These are phyloP conservation scores for Pythium periplocum DNA, from an alignment of 352 stramenopile species.

Conservation along the genomic window DNA sequence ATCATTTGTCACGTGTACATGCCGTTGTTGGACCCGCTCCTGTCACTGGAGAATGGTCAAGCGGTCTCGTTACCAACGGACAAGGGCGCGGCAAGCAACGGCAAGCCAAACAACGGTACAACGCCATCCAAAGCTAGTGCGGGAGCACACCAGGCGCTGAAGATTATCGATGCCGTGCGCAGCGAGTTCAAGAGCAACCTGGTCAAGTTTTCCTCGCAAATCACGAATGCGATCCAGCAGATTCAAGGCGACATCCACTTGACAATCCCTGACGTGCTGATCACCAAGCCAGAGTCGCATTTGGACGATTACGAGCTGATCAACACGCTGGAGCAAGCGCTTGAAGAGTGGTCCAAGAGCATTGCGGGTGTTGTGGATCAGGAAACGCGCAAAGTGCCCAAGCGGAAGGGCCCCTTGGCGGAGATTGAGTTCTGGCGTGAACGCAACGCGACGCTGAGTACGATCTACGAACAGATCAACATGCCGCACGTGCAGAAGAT, in stretches of 20 bases:
- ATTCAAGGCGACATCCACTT: constrained; percentile 93
- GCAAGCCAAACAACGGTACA: neutral
- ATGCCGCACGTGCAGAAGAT: constrained; percentile 94
- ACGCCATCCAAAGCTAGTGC: constrained; percentile 7
- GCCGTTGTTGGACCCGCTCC: constrained; percentile 72
- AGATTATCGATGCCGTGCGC: constrained; percentile 77
- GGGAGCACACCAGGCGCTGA: constrained; percentile 49
- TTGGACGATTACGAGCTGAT: constrained; percentile 85
- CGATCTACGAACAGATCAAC: constrained; percentile 96
- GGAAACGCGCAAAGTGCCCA: constrained; percentile 81
- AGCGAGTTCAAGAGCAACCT: constrained; percentile 90
- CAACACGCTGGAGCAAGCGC: constrained; percentile 84
- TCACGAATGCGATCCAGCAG: constrained; percentile 91
- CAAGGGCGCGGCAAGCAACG: neutral
- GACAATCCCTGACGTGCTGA: constrained; percentile 87
- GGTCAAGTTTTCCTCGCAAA: constrained; percentile 90
- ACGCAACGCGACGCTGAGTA: constrained; percentile 91
- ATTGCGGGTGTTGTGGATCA: constrained; percentile 89
- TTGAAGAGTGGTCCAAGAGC: constrained; percentile 92
- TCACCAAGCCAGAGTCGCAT: constrained; percentile 84
- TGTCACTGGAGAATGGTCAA: constrained; percentile 27
- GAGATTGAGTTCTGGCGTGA: constrained; percentile 97
- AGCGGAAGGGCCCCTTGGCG: constrained; percentile 86
- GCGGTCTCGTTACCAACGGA: constrained; percentile 4
- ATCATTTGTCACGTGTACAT: constrained; percentile 89